Base-by-base conservation (phyloP, 2,329 filamentous ascomycete species). In the Phialemoniopsis sp. region DNA sequence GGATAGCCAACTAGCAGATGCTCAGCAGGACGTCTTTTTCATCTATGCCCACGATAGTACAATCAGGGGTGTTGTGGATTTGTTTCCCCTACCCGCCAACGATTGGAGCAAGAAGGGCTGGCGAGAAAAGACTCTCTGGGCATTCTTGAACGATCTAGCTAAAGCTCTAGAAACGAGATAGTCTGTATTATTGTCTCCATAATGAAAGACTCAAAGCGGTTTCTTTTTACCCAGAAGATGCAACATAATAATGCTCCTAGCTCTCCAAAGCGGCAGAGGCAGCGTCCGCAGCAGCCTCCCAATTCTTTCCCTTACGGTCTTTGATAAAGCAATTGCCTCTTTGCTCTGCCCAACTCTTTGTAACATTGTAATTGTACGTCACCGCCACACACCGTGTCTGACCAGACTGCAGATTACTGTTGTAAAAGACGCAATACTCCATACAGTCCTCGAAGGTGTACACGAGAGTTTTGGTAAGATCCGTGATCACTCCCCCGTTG, bases 11-110 rank as follows among this genome's bases (percentile, higher is more conserved):
- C 35, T 40, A 33, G 39, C 42, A 1, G 49, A 50, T 44, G 46
- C 42, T 16, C 37, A 45, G n/a, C 39, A 39, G 3, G 37, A 44
- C 16, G 38, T 52, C 13, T 44, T 45, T 28, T 33, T 46, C 21
- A 37, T 50, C 5, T 40, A 45, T 21, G 46, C 49, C 4, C 49
- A 52, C 36, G 49, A 50, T 32, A 29, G 40, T 10, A 42, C 31
- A 13, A 33, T 50, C 2, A 30, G 44, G 8, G 45, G 40, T 9
- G 33, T 31, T 3, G 32, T 52, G 5, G 45, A 47, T 16, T 26
- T 47, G 13, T 48, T 47, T 28, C 46, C 49, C 6, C 26, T 33
- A n/a, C 13, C 21, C 10, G 41, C 41, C 14, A 52, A 49, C 26
- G 42, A 21, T 7, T 47, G 41, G 40, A 37, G 32, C 10, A 39